These are phyloP conservation scores for Aspergillus uvarum DNA, from an alignment of 2,329 filamentous ascomycete genomes.

Conservation along the genomic window DNA sequence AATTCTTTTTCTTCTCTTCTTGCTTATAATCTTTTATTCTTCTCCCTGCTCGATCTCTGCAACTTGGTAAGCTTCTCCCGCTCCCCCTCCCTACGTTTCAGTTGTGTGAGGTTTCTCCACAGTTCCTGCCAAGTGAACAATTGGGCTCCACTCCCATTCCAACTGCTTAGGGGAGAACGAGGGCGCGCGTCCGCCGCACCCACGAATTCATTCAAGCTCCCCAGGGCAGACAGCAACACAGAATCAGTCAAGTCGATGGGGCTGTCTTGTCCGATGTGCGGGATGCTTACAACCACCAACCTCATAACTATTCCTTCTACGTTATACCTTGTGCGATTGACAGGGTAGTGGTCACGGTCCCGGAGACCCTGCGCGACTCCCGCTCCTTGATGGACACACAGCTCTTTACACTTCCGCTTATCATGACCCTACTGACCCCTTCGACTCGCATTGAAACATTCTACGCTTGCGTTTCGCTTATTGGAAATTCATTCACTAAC, in stretches of 20 bases:
- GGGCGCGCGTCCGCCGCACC: not conserved
- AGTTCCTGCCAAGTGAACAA: slow-evolving; percentile 29
- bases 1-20: not conserved
- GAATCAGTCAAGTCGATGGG: not conserved
- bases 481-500: slow-evolving; percentile 1
- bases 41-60: slow-evolving; percentile 6
- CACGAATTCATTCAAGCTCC: not conserved
- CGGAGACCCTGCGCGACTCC: slow-evolving; percentile 5
- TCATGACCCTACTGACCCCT: slow-evolving; percentile 3
- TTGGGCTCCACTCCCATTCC: slow-evolving; percentile 30
- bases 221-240: not conserved
- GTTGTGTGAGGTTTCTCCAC: slow-evolving; percentile 25
- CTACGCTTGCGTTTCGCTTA: slow-evolving; percentile 7
- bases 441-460: not conserved
- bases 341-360: not conserved
- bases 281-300: not conserved
- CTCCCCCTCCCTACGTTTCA: slow-evolving; percentile 16
- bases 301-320: not conserved
- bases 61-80: slow-evolving; percentile 14
- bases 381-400: slow-evolving; percentile 1
- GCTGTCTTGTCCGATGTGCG: not conserved
- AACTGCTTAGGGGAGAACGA: slow-evolving; percentile 24
- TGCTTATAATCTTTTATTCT: slow-evolving; percentile 1
- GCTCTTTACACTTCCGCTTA: slow-evolving; percentile 4
- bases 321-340: not conserved